Evolutionary conservation across 1,284 basidiomycete genomes (phyloP).

Genomic region (Irpex sp.): DNA sequence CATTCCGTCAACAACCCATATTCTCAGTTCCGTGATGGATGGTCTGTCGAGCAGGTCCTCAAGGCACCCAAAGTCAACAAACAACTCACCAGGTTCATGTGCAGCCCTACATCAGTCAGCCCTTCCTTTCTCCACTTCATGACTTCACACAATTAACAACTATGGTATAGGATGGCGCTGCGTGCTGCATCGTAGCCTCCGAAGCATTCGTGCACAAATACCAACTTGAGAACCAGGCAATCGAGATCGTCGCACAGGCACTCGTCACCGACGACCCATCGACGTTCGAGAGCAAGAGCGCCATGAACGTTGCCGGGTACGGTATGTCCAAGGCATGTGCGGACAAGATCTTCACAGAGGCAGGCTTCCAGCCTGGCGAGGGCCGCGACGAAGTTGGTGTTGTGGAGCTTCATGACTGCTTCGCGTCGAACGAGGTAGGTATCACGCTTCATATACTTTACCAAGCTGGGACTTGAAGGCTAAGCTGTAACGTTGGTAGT

Average conservation of each 20-base stretch:
- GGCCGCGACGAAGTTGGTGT: slow-evolving; percentile 79
- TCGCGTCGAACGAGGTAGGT: slow-evolving; percentile 62
- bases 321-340: slow-evolving; percentile 72
- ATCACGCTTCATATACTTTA: too few relatives aligned
- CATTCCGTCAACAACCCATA: slow-evolving; percentile 85
- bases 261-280: slow-evolving; percentile 62
- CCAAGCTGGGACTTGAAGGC: too few relatives aligned
- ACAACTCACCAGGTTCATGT: slow-evolving; percentile 84
- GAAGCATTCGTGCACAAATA: slow-evolving; percentile 80
- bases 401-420: slow-evolving; percentile 85
- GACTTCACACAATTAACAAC: neutral
- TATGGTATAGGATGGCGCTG: slow-evolving; percentile 60
- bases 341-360: slow-evolving; percentile 69
- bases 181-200: slow-evolving; percentile 74
- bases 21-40: slow-evolving; percentile 79
- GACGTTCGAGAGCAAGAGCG: slow-evolving; percentile 62
- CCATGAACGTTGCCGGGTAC: slow-evolving; percentile 76
- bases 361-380: slow-evolving; percentile 61
- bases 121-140: neutral
- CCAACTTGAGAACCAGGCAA: slow-evolving; percentile 80
- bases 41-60: slow-evolving; percentile 70
- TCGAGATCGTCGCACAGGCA: slow-evolving; percentile 69
- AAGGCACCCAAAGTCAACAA: slow-evolving; percentile 65
- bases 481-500: slow-evolving; percentile 33
- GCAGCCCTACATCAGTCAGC: slow-evolving; percentile 75